Conservation (phyloP, 2,329 filamentous ascomycete species). For the Didymella lethalis region DNA sequence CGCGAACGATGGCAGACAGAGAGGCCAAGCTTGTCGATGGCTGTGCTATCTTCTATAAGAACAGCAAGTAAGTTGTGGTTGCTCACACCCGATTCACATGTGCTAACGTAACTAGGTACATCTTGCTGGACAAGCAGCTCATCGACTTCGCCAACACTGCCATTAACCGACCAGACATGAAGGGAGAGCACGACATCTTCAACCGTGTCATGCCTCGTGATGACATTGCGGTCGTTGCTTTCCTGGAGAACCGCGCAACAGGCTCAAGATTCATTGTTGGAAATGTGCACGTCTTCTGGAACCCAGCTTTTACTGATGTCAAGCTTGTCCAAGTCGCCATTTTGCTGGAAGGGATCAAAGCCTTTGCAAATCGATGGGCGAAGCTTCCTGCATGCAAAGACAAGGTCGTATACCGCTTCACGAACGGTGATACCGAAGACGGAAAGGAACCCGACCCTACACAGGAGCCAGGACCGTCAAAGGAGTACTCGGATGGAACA, state of each 20-base stretch:
- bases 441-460: constrained; percentile 60
- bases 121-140: constrained; percentile 90
- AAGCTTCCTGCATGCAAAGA: constrained; percentile 82
- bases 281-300: constrained; percentile 96
- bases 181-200: constrained; percentile 96
- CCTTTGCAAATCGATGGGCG: constrained; percentile 84
- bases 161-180: constrained; percentile 95
- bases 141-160: constrained; percentile 92
- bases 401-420: constrained; percentile 66
- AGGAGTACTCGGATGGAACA: constrained; percentile 84
- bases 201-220: constrained; percentile 99
- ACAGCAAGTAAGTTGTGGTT: constrained; percentile 69
- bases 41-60: constrained; percentile 96
- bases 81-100: not conserved
- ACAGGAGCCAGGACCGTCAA: constrained; percentile 77
- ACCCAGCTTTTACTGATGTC: constrained; percentile 87
- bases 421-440: constrained; percentile 59
- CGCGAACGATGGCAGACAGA: constrained; percentile 89
- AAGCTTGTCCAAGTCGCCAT: constrained; percentile 97
- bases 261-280: constrained; percentile 92
- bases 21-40: constrained; percentile 92
- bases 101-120: constrained; percentile 61
- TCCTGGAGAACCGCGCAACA: constrained; percentile 89
- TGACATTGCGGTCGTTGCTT: constrained; percentile 90
- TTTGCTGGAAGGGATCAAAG: constrained; percentile 88